Evolutionary conservation across 179 eudicot species (phyloP), one percentile per base, ranked within the genome.

Genomic region (Silene noctiflora): DNA sequence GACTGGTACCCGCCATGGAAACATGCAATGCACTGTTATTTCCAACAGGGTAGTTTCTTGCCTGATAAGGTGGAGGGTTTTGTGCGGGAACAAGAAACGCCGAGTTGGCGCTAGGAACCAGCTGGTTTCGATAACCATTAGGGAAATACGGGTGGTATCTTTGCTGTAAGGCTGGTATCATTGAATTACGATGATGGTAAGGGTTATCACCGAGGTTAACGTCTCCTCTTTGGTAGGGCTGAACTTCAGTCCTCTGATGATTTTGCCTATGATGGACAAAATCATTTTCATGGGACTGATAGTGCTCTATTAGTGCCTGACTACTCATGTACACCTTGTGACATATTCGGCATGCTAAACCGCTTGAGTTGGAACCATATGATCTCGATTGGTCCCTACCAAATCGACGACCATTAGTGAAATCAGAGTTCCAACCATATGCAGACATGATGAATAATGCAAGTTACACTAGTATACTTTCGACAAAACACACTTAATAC

Each of bases 281-380:
- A 60, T 71, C 76, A 63, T 58, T 6, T 39, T 24, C 53, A 75
- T 80, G 83, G 6, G 76, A 17, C 53, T 71, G 69, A 27, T 76
- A 76, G 27, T 80, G 83, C 53, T 71, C 63, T 65, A 80, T 19
- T 1, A 80, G 76, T 21, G 83, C n/a, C 6, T 13, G 73, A 71
- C 33, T 24, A 21, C 21, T 71, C 25, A 46, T 16, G 55, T 62
- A 80, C 55, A 76, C 67, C 24, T 76, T 55, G 39, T 80, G 67
- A 58, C 83, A 80, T 35, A 39, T 19, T 25, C 76, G 79, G 68
- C 83, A 80, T 12, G 79, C 73, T n/a, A 80, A 19, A 53, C 71
- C 29, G 64, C 60, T 25, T 3, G 48, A 66, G 8, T 24, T 42
- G 9, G 67, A 33, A 53, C 19, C 33, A 7, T 21, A 10, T 20